Evolutionary conservation across 2,329 filamentous ascomycete genomes (phyloP), one percentile per base, ranked within the genome.

Genomic region (Apiospora rasikravindrae): DNA sequence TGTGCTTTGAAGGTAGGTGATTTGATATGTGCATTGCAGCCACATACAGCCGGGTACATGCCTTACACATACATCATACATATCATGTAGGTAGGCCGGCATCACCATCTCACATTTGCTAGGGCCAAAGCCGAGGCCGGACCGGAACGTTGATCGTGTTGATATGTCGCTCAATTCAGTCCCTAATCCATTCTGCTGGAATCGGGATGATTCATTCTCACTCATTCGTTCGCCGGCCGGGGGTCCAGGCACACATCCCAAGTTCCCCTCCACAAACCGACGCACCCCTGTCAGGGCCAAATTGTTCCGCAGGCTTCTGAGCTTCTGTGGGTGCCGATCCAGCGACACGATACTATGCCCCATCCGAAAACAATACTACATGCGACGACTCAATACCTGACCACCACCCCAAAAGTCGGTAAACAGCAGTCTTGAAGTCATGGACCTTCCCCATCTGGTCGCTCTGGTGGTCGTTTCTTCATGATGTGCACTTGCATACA

Each of bases 301-400:
- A 40, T 40, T 64, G 57, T 64, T 64, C 57, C 57, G 57, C 57
- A 37, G 57, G 57, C 57, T 64, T 64, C 57, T 64, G 33, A 64
- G 11, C 57, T 64, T 61, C 29, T 61, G 29, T 61, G 53, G 53
- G 19, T 40, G 57, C 33, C 57, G 57, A 40, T 40, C 57, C 57
- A n/a, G 13, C 57, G 57, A 33, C 14, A 64, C 57, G 33, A 64
- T 22, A 24, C 33, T 24, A 61, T 33, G 19, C 57, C 57, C 57
- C 57, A 40, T 40, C 33, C 19, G 57, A 64, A n/a, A 40, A 19
- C 4, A 24, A 64, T 37, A 22, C 33, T 64, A 40, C 57, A 40
- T 61, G n/a, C 57, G 57, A 64, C 33, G 29, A 14, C 19, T 40
- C 10, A 33, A 64, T 29, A 10, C n/a, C 57, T n/a, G 19, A 13